phyloP scores from a whole-genome alignment of 2,329 filamentous ascomycete genomes.

The Fusarium protoensiforme region DNA sequence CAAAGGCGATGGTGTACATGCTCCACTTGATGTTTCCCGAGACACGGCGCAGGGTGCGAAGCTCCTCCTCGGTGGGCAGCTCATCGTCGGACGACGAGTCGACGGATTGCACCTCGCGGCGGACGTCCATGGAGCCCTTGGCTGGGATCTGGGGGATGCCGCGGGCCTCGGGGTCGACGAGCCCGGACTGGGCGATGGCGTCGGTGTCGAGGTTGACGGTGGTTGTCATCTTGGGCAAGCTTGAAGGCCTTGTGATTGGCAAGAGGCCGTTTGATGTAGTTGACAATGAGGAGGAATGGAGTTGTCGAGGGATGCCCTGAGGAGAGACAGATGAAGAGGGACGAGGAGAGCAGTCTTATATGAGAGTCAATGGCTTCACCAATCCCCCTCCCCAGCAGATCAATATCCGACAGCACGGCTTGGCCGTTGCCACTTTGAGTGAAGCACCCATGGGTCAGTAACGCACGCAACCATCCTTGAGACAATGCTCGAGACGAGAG shows the following conservation, averaged over 20 bases:
- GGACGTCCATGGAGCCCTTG: conserved; percentile 45
- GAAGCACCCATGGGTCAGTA: neutral
- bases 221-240: conserved; percentile 47
- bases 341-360: conserved; percentile 15
- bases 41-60: conserved; percentile 69
- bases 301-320: neutral
- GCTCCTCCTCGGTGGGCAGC: conserved; percentile 70
- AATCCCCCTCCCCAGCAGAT: neutral
- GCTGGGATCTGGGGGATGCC: conserved; percentile 41
- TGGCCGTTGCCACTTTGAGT: conserved; percentile 27
- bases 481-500: neutral
- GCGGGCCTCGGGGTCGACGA: conserved; percentile 46
- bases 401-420: conserved; percentile 24
- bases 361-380: conserved; percentile 3
- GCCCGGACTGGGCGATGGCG: conserved; percentile 48
- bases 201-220: conserved; percentile 50
- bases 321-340: conserved; percentile 1
- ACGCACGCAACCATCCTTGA: conserved; percentile 10
- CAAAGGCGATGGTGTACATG: conserved; percentile 76
- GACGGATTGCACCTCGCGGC: conserved; percentile 36
- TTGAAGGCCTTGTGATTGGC: neutral
- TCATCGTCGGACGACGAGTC: conserved; percentile 40
- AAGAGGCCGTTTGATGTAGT: neutral
- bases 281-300: neutral
- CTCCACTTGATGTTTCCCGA: conserved; percentile 73